Percentiles rank a stretch among this genome's conserved stretches.
Evolutionary conservation across 129 eudicot genomes (phyloP).

Genomic region (Centella asiatica): DNA sequence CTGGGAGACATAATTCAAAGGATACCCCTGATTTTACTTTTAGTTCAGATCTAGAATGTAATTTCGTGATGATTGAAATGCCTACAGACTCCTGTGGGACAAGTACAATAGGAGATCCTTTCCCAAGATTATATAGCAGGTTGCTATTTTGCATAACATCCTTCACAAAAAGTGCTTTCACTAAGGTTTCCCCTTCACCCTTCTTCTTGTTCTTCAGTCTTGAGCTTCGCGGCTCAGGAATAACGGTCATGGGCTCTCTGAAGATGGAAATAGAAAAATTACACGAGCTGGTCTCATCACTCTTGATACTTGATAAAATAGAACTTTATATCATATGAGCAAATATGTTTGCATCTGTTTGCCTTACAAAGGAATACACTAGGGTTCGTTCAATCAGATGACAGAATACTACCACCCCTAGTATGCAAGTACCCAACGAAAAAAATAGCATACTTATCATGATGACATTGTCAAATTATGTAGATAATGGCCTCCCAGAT

Average conservation of each 20-base stretch:
- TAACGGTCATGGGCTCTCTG: constrained; percentile 51
- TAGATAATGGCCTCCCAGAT: no score
- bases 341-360: background rate
- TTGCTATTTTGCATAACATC: no score
- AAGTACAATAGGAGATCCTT: no score
- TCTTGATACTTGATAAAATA: no score
- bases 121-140: no score
- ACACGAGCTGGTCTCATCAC: no score
- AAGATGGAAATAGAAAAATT: background rate
- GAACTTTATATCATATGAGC: background rate
- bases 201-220: constrained; percentile 69
- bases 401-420: no score
- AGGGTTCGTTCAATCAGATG: background rate
- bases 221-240: constrained; percentile 70
- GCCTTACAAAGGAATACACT: background rate
- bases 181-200: constrained; percentile 39
- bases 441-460: no score
- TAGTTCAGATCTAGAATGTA: constrained; percentile 22
- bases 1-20: constrained; percentile 28
- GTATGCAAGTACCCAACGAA: background rate
- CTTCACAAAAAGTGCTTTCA: no score
- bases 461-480: no score
- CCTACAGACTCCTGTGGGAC: constrained; percentile 10
- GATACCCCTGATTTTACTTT: constrained; percentile 26
- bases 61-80: constrained; percentile 28